Conservation (phyloP, 305 asterid genomes). For the Solanum aculeatissimum region DNA sequence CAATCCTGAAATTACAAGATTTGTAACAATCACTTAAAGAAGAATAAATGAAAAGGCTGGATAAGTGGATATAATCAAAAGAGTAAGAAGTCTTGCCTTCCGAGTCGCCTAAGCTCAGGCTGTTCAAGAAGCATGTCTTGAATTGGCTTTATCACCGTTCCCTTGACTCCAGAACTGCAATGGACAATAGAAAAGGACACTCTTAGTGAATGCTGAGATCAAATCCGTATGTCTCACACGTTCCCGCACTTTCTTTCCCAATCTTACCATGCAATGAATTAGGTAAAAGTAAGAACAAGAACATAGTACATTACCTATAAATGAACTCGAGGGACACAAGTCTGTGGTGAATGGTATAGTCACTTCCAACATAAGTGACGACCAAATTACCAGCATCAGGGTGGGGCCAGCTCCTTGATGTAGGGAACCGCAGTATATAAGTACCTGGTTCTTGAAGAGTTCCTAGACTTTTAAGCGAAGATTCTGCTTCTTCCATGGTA, state of each 20-base stretch:
- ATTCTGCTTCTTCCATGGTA: conserved; percentile 91
- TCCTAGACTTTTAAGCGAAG: conserved; percentile 36
- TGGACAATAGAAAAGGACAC: not conserved
- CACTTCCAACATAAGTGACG: conserved; percentile 59
- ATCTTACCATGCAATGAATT: not conserved
- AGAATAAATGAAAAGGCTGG: not conserved
- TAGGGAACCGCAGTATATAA: conserved; percentile 74
- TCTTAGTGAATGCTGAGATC: not conserved
- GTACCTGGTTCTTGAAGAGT: conserved; percentile 67
- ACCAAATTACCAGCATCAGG: conserved; percentile 91
- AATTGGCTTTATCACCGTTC: conserved; percentile 28
- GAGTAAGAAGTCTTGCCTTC: conserved; percentile 33
- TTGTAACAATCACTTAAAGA: not conserved
- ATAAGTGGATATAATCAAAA: not conserved
- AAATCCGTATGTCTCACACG: not conserved
- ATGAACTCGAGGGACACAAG: conserved; percentile 57
- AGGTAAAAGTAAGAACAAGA: not conserved
- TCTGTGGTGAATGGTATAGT: conserved; percentile 57
- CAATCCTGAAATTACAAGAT: conserved; percentile 24
- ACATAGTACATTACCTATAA: conserved; percentile 28
- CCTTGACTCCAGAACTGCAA: conserved; percentile 27
- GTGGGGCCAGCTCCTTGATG: conserved; percentile 97
- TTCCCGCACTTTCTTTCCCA: not conserved
- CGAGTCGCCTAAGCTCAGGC: conserved; percentile 74
- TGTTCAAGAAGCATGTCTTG: conserved; percentile 73